Evolutionary conservation across 2,329 filamentous ascomycete species (phyloP), one percentile per base, ranked within the genome.

Genomic region (Drechmeria coniospora): DNA sequence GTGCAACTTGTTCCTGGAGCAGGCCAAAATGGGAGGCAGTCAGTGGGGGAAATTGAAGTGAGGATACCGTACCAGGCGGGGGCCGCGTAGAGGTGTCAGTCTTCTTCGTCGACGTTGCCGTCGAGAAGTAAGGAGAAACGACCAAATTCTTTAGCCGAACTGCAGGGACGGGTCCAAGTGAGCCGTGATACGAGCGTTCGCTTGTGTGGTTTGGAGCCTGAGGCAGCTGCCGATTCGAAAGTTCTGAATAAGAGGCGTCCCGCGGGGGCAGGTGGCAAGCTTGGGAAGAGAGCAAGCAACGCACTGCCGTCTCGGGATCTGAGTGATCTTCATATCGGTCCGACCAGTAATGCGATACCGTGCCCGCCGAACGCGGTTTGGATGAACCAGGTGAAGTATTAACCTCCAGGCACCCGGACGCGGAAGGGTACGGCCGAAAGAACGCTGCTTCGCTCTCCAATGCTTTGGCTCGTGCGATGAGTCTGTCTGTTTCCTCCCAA

Each of bases 1-100:
- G 51, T 2, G 74, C 72, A 11, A 92, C 67, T 36, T 75, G 67
- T 47, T 93, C 86, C 47, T 94, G 86, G 21, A 93, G 72, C 2
- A 94, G 64, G 1, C 84, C 84, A 45, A 92, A 93, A 5, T 44
- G 50, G 0, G 61, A 45, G 0, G 68, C 59, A 6, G 65, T 61
- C 19, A 84, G 67, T 0, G 74, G 66, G 1, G 82, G 79, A 37
- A 87, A 81, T 3, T 68, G 67, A 9, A 75, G 57, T 15, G 57
- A 56, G 0, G 71, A 68, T 7, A 74, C 45, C 2, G 52, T 59
- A 7, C 61, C 59, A 8, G 56, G 50, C 2, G 48, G 49, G 3
- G 57, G 53, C 6, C 55, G 50, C 17, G 46, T 54, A 15, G 28
- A 32, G 6, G 32, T 23, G 13, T 35, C 30, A 17, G 32, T 38